Conservation (phyloP, 2,329 filamentous ascomycete species). For the Mycosphaerella arachidis region DNA sequence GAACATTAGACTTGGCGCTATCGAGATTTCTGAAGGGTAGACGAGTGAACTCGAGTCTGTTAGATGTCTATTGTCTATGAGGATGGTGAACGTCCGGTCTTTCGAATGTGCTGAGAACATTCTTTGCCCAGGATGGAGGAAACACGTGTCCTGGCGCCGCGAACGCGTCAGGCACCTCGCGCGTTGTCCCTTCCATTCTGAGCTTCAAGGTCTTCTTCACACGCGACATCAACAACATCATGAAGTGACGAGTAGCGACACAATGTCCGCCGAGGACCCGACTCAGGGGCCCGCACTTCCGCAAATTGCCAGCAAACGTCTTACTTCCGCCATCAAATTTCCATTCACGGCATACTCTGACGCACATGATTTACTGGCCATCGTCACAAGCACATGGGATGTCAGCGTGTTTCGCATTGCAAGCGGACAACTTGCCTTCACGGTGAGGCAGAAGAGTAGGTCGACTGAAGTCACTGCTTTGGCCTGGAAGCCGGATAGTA, state of each 20-base stretch:
- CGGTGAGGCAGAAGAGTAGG: constrained; percentile 39
- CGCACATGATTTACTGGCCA: constrained; percentile 75
- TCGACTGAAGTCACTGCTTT: constrained; percentile 34
- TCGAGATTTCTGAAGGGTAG: no score
- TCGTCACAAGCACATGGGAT: constrained; percentile 62
- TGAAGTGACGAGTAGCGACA: not conserved
- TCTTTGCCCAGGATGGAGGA: not conserved
- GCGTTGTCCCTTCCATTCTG: no score
- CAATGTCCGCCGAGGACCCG: not conserved
- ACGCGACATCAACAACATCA: not conserved
- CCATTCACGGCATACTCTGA: constrained; percentile 71
- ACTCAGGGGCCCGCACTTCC: not conserved
- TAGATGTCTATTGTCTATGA: no score
- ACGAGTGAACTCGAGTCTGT: no score
- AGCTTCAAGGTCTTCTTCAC: not conserved
- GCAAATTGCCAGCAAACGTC: constrained; percentile 50
- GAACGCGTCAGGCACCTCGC: not conserved
- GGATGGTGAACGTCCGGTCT: no score
- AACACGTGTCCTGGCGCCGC: not conserved
- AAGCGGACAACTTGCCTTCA: constrained; percentile 67
- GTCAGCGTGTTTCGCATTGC: constrained; percentile 76
- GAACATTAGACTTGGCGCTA: no score
- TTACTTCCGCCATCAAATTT: constrained; percentile 52
- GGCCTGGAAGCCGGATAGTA: constrained; percentile 46
- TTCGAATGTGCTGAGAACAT: no score